A percentile compares a stretch with the other conserved stretches of the same genome.
phyloP scores from a whole-genome alignment of 2,329 filamentous ascomycete species.

The Ceratocystis colombiana region DNA sequence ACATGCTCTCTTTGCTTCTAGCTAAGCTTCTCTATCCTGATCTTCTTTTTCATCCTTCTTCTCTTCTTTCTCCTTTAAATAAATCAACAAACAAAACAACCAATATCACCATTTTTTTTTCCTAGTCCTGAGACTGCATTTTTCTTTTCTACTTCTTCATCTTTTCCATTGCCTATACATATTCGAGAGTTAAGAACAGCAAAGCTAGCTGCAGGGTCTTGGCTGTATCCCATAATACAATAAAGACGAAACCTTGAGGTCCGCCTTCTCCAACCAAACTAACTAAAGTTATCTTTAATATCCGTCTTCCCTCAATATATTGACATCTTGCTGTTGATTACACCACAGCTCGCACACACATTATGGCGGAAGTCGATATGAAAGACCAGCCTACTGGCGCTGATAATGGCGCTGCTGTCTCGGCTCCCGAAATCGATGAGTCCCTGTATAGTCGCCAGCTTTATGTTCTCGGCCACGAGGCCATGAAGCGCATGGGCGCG shows the following conservation, averaged over 20 bases:
- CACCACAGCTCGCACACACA: slow-evolving; percentile 37
- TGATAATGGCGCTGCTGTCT: slow-evolving; percentile 37
- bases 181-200: slow-evolving; percentile 34
- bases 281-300: too few species aligned
- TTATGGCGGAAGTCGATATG: slow-evolving; percentile 50
- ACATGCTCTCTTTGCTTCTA: background rate
- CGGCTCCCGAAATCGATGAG: slow-evolving; percentile 56
- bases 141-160: background rate
- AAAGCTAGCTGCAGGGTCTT: slow-evolving; percentile 36
- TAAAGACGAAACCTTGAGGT: background rate
- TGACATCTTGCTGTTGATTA: too few species aligned
- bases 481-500: slow-evolving; percentile 98
- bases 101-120: background rate
- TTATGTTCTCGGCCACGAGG: slow-evolving; percentile 62
- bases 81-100: slow-evolving; percentile 6
- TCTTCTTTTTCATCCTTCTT: slow-evolving; percentile 16
- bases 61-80: background rate
- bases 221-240: slow-evolving; percentile 45
- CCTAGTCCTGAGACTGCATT: background rate
- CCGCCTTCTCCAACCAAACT: background rate
- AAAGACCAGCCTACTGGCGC: slow-evolving; percentile 30
- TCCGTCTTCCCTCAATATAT: too few species aligned
- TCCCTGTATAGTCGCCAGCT: slow-evolving; percentile 65
- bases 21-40: background rate
- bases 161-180: background rate